A percentile compares a stretch with the other conserved stretches of the same genome.
These are phyloP conservation scores for Kernera saxatilis DNA, from an alignment of 345 rosid genomes.

Conservation along the genomic window DNA sequence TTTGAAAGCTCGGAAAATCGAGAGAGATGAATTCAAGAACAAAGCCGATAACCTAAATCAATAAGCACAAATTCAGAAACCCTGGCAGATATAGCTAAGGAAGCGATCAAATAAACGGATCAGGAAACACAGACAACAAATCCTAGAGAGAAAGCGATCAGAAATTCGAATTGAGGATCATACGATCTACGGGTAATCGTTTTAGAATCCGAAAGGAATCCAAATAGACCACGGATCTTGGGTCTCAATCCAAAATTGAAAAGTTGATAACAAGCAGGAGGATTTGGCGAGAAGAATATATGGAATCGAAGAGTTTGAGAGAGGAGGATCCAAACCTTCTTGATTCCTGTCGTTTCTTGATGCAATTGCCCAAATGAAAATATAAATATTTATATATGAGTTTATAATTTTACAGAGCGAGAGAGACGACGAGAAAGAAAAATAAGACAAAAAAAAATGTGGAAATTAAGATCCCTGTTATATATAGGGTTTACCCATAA, in stretches of 20 bases:
- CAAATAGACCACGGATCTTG: neutral
- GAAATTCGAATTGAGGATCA: neutral
- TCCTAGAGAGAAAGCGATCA: neutral
- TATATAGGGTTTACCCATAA: neutral
- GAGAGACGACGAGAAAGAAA: neutral
- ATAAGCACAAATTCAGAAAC: neutral
- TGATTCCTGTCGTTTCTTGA: constrained; percentile 2
- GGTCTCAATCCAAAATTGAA: neutral
- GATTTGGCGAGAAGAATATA: neutral
- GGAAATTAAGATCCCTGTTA: neutral
- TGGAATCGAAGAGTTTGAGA: neutral
- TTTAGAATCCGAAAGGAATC: neutral
- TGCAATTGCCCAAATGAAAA: neutral
- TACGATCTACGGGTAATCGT: neutral
- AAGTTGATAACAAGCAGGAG: neutral
- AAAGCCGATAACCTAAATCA: neutral
- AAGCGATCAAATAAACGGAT: neutral
- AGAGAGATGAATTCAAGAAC: too few species aligned
- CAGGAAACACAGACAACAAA: neutral
- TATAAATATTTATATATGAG: neutral
- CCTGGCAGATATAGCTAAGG: neutral
- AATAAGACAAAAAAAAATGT: neutral
- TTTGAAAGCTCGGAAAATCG: neutral
- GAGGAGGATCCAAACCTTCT: constrained; percentile 27
- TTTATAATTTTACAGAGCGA: neutral